Evolutionary conservation across 805 yeast genomes (phyloP).

Genomic region (Cyberlindnera meyerae): DNA sequence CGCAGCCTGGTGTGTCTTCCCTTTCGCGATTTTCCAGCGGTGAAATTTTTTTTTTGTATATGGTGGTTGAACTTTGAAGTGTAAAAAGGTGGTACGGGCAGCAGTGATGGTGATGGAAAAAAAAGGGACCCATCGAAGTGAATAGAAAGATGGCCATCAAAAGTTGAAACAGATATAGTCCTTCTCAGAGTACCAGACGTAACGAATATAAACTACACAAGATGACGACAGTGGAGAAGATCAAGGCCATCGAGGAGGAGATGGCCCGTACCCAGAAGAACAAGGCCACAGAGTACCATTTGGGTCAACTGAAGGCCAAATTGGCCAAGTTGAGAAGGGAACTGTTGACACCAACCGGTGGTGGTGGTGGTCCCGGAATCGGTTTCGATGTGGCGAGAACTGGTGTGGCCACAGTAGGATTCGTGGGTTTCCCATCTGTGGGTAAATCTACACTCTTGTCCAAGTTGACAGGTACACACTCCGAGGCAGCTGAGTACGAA

Average conservation of each 20-base stretch:
- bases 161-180: too few species aligned
- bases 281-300: constrained; percentile 94
- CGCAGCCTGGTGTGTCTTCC: too few species aligned
- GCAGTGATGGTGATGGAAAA: not conserved
- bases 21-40: constrained; percentile 1
- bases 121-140: too few species aligned
- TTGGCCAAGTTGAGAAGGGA: constrained; percentile 94
- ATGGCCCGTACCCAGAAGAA: constrained; percentile 98
- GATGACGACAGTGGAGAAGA: constrained; percentile 27
- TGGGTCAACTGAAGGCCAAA: constrained; percentile 96
- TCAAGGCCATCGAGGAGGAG: constrained; percentile 81
- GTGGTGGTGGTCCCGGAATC: constrained; percentile 89
- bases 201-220: constrained; percentile 2
- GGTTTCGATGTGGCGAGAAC: constrained; percentile 99
- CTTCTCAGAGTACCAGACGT: not conserved
- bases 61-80: too few species aligned
- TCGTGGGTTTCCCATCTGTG: constrained; percentile 97
- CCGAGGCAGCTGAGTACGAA: constrained; percentile 97
- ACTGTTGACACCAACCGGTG: constrained; percentile 63
- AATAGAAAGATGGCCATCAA: constrained; percentile 1
- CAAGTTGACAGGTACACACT: constrained; percentile 90
- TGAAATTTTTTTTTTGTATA: constrained; percentile 13
- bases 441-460: constrained; percentile 77
- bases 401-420: constrained; percentile 96
- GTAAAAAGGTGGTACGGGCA: constrained; percentile 9